Evolutionary conservation across 106 monocot genomes (phyloP), one percentile per base, ranked within the genome.

Genomic region (Agapanthus africanus): DNA sequence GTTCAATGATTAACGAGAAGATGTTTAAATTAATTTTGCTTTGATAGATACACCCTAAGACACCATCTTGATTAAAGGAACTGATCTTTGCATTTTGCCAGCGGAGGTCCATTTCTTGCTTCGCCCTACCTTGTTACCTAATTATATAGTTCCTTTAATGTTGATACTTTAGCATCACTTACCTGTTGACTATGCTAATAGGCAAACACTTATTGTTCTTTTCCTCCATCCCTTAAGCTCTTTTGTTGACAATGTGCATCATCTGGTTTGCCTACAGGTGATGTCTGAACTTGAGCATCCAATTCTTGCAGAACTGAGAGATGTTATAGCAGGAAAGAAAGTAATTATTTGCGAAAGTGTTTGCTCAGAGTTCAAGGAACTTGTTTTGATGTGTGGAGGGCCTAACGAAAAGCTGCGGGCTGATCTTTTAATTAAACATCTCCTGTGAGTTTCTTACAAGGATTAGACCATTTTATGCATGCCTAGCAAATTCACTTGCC

Each of bases 341-440:
- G 88, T 88, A 37, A 91, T 95, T 21, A 74, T 88, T 21, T 95
- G 88, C 65, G 70, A 84, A 71, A 87, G 71, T 37, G 91, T 84
- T 19, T 63, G n/a, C 31, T 79, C 62, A 19, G 95, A 95, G 61
- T 95, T 95, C 59, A 80, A 84, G 57, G 86, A 91, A 56, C 77
- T 95, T 60, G 79, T 89, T 66, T 73, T 68, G 10, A 91, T 88
- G 85, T 91, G 75, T 66, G 88, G 91, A 52, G 95, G 95, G 54
- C 75, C 82, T 38, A 73, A 72, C 33, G 95, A 95, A 70, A 88
- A 86, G 70, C 63, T 65, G 7, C 83, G 91, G 76, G 88, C 95
- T 49, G 73, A 41, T 57, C 66, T 70, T 61, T 66, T 95, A 46
- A 26, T 91, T 36, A 78, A 82, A 34, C 56, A 65, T 34, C 78